phyloP scores from a whole-genome alignment of 2,329 filamentous ascomycete genomes.

The Magnaporthiopsis rhizophila region DNA sequence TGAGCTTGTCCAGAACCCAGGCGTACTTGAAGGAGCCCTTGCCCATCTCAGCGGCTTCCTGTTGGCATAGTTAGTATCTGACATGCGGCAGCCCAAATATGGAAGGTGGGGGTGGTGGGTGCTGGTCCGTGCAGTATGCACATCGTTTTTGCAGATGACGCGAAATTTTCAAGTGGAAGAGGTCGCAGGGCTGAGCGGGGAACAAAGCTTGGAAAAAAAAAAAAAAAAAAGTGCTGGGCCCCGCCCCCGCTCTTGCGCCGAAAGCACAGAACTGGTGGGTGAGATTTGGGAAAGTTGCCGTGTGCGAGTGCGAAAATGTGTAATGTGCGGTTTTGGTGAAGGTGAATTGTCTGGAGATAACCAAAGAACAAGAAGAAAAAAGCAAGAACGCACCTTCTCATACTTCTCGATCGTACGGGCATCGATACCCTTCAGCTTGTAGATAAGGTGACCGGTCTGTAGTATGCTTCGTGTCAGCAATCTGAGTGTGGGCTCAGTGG shows the following conservation, averaged over 20 bases:
- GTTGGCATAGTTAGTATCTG: conserved; percentile 22
- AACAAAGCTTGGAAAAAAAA: conserved; percentile 1
- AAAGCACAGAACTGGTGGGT: conserved; percentile 12
- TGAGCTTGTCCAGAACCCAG: conserved; percentile 99
- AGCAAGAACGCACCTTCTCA: conserved; percentile 75
- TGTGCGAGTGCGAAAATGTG: conserved; percentile 8
- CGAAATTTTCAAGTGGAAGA: background rate
- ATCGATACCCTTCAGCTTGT: conserved; percentile 99
- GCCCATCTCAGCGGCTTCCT: conserved; percentile 98
- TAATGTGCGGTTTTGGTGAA: background rate
- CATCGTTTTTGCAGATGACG: conserved; percentile 5
- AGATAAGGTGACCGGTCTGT: conserved; percentile 85
- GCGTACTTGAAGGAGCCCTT: conserved; percentile 99
- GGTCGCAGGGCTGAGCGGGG: conserved; percentile 16
- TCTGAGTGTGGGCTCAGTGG: conserved; percentile 5
- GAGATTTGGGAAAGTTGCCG: conserved; percentile 9
- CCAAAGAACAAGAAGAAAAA: conserved; percentile 10
- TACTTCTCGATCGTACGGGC: conserved; percentile 99
- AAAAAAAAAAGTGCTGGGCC: background rate
- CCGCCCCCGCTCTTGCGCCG: conserved; percentile 4
- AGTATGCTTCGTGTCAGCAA: conserved; percentile 18
- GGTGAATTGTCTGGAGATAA: background rate
- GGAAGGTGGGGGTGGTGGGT: background rate
- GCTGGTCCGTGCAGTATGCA: conserved; percentile 10
- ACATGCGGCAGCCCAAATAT: background rate